Base-by-base conservation (phyloP, 345 rosid species). In the Populus davidiana region DNA sequence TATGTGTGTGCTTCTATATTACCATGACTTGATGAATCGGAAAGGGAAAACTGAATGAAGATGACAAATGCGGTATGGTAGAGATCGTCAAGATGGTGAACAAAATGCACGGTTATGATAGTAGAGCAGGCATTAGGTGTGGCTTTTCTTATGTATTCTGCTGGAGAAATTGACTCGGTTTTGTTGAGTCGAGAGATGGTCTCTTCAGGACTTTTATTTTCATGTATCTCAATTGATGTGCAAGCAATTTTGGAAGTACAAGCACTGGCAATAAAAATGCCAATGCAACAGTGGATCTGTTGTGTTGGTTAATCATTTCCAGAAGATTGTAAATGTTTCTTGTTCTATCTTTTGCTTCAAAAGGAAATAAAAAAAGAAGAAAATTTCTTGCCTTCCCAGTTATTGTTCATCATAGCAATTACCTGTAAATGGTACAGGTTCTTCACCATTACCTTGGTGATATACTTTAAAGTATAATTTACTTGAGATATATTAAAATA, bases 11-110 rank as follows among this genome's bases (percentile, higher is more conserved):
- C 98, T 96, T 75, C 85, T 96, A 43, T 96, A 94, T 75, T 96
- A 96, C 77, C 99, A 96, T 14, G 99, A 96, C 85, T 74, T 90
- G 86, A 92, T 96, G 97, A 96, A 96, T 79, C 92, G 97, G 52
- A 90, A 85, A 67, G 92, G 87, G 79, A 67, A 72, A 11, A 70
- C 75, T 8, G 71, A 79, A 69, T 75, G 71, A 59, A 27, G 31
- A 23, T 81, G 80, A 81, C 6, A 12, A 14, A 16, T 27, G 35
- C 7, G 44, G 75, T 47, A 29, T 1, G 64, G 5, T 27, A 23
- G 35, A n/a, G 43, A 2, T 39, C 25, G 11, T 41, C 17, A 5
- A 23, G 11, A 2, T 64, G n/a, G n/a, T n/a, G 27, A 36, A 17
- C 38, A 20, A 66, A 36, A 33, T 3, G 23, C 41, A 6, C 8